These are phyloP conservation scores for Cordyceps cateniannulata DNA, from an alignment of 2,329 filamentous ascomycete species.

Conservation along the genomic window DNA sequence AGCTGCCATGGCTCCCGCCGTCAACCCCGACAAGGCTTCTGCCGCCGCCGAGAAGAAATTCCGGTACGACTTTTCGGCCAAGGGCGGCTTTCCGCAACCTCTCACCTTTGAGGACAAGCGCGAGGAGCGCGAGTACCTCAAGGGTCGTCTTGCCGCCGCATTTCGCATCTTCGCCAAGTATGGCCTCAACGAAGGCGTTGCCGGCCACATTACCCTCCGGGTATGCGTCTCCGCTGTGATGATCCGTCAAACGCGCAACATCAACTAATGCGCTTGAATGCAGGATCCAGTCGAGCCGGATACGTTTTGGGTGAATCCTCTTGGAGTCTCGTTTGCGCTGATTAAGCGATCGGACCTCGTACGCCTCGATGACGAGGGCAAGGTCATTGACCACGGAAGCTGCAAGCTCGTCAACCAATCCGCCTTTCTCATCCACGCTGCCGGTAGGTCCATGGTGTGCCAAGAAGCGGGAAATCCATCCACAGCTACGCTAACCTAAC, in stretches of 20 bases:
- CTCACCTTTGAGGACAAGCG: constrained; percentile 20
- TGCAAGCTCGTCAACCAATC: constrained; percentile 25
- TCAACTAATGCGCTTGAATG: not conserved
- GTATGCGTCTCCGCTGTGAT: not conserved
- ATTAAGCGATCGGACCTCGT: constrained; percentile 63
- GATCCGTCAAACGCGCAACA: no score
- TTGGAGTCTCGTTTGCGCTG: constrained; percentile 55
- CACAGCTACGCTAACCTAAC: not conserved
- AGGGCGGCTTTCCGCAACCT: constrained; percentile 8
- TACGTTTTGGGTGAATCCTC: constrained; percentile 63
- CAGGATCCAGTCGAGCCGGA: constrained; percentile 50
- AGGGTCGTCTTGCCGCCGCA: constrained; percentile 46
- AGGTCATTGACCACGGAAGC: constrained; percentile 56
- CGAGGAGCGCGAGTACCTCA: constrained; percentile 46
- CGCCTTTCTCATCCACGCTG: constrained; percentile 26
- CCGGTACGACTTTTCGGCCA: constrained; percentile 7
- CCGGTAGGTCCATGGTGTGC: not conserved
- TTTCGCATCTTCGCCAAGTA: constrained; percentile 54
- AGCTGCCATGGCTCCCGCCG: not conserved
- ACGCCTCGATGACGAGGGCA: constrained; percentile 53
- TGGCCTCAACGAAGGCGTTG: constrained; percentile 55
- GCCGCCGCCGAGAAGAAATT: constrained; percentile 2
- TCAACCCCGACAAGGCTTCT: not conserved
- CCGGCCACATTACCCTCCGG: constrained; percentile 60
- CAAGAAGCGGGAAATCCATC: not conserved